phyloP scores from a whole-genome alignment of 495 filamentous ascomycete genomes.

The Tuber indicum region DNA sequence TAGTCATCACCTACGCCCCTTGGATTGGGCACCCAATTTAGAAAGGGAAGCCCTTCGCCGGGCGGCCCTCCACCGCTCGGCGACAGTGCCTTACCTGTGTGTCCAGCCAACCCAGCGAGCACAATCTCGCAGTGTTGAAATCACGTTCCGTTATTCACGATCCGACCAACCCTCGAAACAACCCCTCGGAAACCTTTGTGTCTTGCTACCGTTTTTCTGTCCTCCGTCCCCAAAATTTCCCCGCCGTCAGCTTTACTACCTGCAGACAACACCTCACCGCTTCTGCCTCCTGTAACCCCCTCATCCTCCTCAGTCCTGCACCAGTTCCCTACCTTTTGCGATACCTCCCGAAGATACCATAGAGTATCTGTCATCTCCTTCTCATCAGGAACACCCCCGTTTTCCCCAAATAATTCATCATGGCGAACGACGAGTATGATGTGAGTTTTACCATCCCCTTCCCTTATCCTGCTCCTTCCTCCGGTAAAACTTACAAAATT shows the following conservation, averaged over 20 bases:
- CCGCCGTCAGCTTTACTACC: not conserved
- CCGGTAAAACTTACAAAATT: conserved; percentile 16
- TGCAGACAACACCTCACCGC: not conserved
- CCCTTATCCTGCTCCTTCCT: conserved; percentile 17
- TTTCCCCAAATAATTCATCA: conserved; percentile 46
- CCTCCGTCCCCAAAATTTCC: not conserved
- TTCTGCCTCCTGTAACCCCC: not conserved
- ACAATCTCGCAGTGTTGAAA: not conserved
- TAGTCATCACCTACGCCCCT: not conserved
- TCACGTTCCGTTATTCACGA: not conserved
- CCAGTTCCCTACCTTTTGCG: conserved; percentile 22
- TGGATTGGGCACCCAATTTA: not conserved
- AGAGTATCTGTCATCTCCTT: conserved; percentile 15
- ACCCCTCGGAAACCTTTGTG: not conserved
- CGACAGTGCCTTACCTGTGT: not conserved
- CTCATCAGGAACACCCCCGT: conserved; percentile 27
- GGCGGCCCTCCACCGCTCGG: not conserved
- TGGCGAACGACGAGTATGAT: conserved; percentile 99
- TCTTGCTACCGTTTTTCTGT: not conserved
- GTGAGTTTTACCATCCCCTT: conserved; percentile 53
- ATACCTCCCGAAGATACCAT: conserved; percentile 20
- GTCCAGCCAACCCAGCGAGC: not conserved
- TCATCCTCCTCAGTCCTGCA: not conserved
- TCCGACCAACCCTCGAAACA: not conserved
- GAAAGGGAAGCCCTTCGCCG: not conserved